phyloP scores from a whole-genome alignment of 2,329 filamentous ascomycete species.

The Fusarium sp. region DNA sequence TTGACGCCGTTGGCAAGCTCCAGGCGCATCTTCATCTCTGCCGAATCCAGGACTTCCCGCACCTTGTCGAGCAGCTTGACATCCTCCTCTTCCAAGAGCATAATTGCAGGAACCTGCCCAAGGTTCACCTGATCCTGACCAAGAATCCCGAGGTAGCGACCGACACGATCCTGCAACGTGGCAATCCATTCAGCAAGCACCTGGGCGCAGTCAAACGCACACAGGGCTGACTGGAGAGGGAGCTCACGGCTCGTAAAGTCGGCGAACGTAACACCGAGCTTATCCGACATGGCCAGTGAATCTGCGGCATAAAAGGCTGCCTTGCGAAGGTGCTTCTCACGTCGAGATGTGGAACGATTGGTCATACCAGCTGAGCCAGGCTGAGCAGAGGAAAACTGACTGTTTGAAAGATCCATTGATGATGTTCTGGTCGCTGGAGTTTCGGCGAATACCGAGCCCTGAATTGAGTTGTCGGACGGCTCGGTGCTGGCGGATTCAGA shows the following conservation, averaged over 20 bases:
- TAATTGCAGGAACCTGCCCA: conserved; percentile 83
- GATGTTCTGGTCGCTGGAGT: conserved; percentile 64
- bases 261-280: conserved; percentile 85
- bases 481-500: conserved; percentile 58
- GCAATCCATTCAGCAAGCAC: conserved; percentile 95
- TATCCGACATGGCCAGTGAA: conserved; percentile 89
- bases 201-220: conserved; percentile 92
- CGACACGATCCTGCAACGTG: conserved; percentile 93
- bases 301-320: conserved; percentile 97
- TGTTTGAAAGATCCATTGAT: conserved; percentile 59
- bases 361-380: conserved; percentile 43
- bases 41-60: conserved; percentile 79
- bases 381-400: conserved; percentile 50
- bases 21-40: conserved; percentile 82
- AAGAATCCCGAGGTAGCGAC: conserved; percentile 86
- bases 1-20: conserved; percentile 60
- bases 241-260: conserved; percentile 87
- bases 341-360: conserved; percentile 69
- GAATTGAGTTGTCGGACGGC: conserved; percentile 60
- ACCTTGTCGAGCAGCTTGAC: conserved; percentile 87
- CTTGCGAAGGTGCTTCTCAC: conserved; percentile 89
- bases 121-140: conserved; percentile 86
- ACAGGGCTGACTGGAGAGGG: conserved; percentile 90
- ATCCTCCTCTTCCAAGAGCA: conserved; percentile 93
- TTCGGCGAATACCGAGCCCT: conserved; percentile 62